Evolutionary conservation across 495 filamentous ascomycete genomes (phyloP).

Genomic region (Hyphodiscus hymeniophilus): DNA sequence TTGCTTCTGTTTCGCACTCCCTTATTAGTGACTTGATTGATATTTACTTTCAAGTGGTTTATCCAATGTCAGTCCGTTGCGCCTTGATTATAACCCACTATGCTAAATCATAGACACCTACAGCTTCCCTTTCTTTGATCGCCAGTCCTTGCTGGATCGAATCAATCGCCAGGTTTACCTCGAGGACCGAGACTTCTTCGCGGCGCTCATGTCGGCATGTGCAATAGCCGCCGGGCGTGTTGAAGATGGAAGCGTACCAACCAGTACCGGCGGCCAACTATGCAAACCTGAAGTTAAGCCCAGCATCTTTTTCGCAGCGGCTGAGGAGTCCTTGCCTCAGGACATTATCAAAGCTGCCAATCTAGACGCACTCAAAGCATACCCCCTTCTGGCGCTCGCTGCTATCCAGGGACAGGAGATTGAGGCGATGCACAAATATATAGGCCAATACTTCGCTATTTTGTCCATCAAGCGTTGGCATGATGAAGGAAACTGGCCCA

Average conservation of each 20-base stretch:
- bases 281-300: conserved; percentile 27
- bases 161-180: conserved; percentile 33
- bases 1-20: conserved; percentile 2
- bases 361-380: conserved; percentile 38
- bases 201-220: conserved; percentile 41
- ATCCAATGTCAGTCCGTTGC: conserved; percentile 15
- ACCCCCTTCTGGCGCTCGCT: conserved; percentile 37
- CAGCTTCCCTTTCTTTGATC: conserved; percentile 44
- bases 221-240: conserved; percentile 36
- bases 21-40: conserved; percentile 11
- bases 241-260: conserved; percentile 37
- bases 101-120: conserved; percentile 14
- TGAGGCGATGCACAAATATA: conserved; percentile 38
- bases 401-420: conserved; percentile 40
- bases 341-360: conserved; percentile 30
- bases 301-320: conserved; percentile 40
- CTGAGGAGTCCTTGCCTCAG: conserved; percentile 32
- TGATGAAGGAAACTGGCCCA: conserved; percentile 42
- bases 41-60: conserved; percentile 18
- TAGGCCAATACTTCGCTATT: conserved; percentile 38
- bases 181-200: conserved; percentile 35
- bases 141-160: conserved; percentile 28
- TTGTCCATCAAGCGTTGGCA: conserved; percentile 36
- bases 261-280: conserved; percentile 23
- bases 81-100: not conserved